A percentile compares a stretch with the other conserved stretches of the same genome.
phyloP scores from a whole-genome alignment of 2,329 filamentous ascomycete genomes.

The Diplodia sapinea region DNA sequence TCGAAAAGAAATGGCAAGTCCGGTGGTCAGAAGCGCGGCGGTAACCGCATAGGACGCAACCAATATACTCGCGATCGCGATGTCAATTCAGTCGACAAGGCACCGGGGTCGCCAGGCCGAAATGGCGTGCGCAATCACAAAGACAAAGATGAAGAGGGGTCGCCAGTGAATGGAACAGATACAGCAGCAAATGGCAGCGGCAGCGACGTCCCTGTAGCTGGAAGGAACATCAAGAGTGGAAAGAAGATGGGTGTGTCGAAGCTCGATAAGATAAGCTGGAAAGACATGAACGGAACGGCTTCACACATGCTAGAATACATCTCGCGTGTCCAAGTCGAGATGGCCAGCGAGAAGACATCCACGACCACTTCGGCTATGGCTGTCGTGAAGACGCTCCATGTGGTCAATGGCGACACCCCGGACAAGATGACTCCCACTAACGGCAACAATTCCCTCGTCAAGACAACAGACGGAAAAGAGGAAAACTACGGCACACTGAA shows the following conservation, averaged over 20 bases:
- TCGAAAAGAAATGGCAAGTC: slow-evolving; percentile 26
- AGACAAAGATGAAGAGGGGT: slow-evolving; percentile 25
- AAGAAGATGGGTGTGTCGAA: slow-evolving; percentile 46
- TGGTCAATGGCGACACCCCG: slow-evolving; percentile 34
- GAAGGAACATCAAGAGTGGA: slow-evolving; percentile 49
- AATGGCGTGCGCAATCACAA: slow-evolving; percentile 15
- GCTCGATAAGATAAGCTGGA: slow-evolving; percentile 72
- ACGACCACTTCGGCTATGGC: slow-evolving; percentile 35
- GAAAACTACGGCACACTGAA: slow-evolving; percentile 74
- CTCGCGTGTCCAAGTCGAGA: slow-evolving; percentile 83
- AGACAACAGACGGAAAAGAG: slow-evolving; percentile 36
- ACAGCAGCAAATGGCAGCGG: slow-evolving; percentile 29
- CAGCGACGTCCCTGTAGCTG: slow-evolving; percentile 51
- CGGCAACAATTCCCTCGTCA: slow-evolving; percentile 29
- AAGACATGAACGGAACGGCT: slow-evolving; percentile 85
- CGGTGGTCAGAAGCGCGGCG: slow-evolving; percentile 22
- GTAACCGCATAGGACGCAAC: slow-evolving; percentile 44
- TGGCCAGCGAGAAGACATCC: slow-evolving; percentile 65
- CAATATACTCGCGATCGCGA: slow-evolving; percentile 45
- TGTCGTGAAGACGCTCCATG: slow-evolving; percentile 37
- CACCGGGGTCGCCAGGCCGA: slow-evolving; percentile 18
- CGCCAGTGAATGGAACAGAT: slow-evolving; percentile 39
- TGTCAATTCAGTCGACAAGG: slow-evolving; percentile 20
- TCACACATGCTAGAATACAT: slow-evolving; percentile 89
- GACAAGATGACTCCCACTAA: slow-evolving; percentile 29